These are phyloP conservation scores for Aureobasidium sp. DNA, from an alignment of 2,329 filamentous ascomycete genomes.

Conservation along the genomic window DNA sequence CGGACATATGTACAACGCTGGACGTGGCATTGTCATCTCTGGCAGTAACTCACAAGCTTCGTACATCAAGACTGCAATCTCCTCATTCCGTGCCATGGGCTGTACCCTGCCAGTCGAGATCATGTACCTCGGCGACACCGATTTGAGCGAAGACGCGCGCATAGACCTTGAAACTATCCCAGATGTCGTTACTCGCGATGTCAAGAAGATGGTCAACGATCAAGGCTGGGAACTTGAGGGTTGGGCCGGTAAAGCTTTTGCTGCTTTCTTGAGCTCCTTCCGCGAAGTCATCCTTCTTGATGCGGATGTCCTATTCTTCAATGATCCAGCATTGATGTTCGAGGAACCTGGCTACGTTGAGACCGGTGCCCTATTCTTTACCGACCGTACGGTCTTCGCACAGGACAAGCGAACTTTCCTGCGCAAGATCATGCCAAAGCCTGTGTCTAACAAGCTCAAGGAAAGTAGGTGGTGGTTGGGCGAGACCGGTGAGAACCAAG, in stretches of 20 bases:
- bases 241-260: conserved; percentile 41
- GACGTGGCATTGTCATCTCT: conserved; percentile 37
- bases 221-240: conserved; percentile 37
- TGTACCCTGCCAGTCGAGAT: conserved; percentile 33
- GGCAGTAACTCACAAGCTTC: conserved; percentile 36
- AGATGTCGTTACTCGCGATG: conserved; percentile 37
- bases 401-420: conserved; percentile 31
- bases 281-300: conserved; percentile 41
- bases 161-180: conserved; percentile 34
- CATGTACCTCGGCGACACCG: conserved; percentile 36
- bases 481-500: conserved; percentile 33
- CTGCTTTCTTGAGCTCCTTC: conserved; percentile 39
- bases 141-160: conserved; percentile 36
- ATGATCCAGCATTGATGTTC: conserved; percentile 35
- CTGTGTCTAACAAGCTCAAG: conserved; percentile 33
- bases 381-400: conserved; percentile 36
- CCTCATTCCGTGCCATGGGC: conserved; percentile 29
- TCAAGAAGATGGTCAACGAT: conserved; percentile 37
- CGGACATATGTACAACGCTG: conserved; percentile 33
- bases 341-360: conserved; percentile 33
- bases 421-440: conserved; percentile 35
- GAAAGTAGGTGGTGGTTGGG: conserved; percentile 31
- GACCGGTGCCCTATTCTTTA: conserved; percentile 40
- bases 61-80: conserved; percentile 37
- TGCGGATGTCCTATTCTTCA: conserved; percentile 37